Evolutionary conservation across 768 basidiomycete genomes (phyloP).

Genomic region (Leccinum subtestaceum): DNA sequence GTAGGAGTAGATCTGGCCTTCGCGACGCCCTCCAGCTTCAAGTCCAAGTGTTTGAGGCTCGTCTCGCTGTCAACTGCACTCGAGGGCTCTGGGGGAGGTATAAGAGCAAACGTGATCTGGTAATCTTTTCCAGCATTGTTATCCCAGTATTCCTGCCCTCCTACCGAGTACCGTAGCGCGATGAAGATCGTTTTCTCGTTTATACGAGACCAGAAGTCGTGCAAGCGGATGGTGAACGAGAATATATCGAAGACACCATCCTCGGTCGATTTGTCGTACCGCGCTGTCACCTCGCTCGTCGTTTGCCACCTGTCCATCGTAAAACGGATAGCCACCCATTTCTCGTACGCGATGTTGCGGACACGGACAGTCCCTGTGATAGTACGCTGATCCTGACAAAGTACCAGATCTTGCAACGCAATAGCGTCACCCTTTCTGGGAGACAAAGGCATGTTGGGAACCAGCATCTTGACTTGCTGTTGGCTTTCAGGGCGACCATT

Average conservation of each 20-base stretch:
- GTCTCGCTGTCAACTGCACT: constrained; percentile 37
- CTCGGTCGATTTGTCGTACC: constrained; percentile 48
- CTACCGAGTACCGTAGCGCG: constrained; percentile 70
- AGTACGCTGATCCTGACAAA: constrained; percentile 49
- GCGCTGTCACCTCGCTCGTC: constrained; percentile 86
- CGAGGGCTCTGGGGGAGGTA: constrained; percentile 23
- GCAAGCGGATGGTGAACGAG: constrained; percentile 69
- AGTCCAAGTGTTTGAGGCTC: constrained; percentile 59
- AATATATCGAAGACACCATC: constrained; percentile 63
- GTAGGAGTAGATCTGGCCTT: constrained; percentile 27
- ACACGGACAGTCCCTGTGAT: constrained; percentile 78
- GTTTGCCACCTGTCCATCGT: constrained; percentile 97
- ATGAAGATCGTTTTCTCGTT: constrained; percentile 83
- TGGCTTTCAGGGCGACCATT: constrained; percentile 28
- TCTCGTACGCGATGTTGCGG: constrained; percentile 83
- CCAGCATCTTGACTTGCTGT: constrained; percentile 52
- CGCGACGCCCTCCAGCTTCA: constrained; percentile 65
- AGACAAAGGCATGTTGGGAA: constrained; percentile 63
- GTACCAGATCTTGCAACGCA: constrained; percentile 51
- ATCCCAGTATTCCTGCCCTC: constrained; percentile 86
- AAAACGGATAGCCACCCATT: constrained; percentile 85
- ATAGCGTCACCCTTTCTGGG: constrained; percentile 43
- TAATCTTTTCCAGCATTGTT: constrained; percentile 84
- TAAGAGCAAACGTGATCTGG: constrained; percentile 57
- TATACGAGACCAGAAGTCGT: constrained; percentile 71